A percentile compares a stretch with the other conserved stretches of the same genome.
Evolutionary conservation across 768 basidiomycete genomes (phyloP).

Genomic region (Lactarius deliciosus): DNA sequence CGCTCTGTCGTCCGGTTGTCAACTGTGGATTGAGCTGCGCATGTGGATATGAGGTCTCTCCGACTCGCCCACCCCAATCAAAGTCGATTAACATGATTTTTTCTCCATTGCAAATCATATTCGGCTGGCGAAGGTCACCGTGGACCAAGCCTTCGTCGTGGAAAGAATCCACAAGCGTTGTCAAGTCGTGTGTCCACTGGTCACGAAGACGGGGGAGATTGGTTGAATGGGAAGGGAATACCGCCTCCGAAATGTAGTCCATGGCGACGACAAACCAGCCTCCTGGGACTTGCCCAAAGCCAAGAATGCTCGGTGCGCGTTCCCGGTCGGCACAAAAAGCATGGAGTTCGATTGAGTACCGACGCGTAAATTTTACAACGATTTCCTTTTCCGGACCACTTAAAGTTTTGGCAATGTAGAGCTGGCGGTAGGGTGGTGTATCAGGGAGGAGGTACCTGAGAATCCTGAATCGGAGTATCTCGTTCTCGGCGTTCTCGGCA

Average conservation of each 20-base stretch:
- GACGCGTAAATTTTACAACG: constrained; percentile 1
- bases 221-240: background rate
- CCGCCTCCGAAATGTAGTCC: background rate
- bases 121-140: background rate
- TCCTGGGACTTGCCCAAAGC: background rate
- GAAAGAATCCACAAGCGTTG: background rate
- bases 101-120: too few species aligned
- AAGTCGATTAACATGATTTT: too few species aligned
- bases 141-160: background rate
- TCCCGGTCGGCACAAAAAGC: background rate
- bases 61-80: too few species aligned
- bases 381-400: background rate
- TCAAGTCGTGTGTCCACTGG: constrained; percentile 1
- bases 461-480: background rate
- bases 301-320: background rate
- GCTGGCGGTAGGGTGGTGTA: background rate
- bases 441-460: background rate
- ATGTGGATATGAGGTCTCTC: too few species aligned
- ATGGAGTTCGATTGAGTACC: constrained; percentile 6
- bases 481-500: background rate
- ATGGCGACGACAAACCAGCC: background rate
- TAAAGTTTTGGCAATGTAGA: constrained; percentile 1
- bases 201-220: background rate
- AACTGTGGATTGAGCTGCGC: too few species aligned
- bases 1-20: too few species aligned